A percentile compares a stretch with the other conserved stretches of the same genome.
Evolutionary conservation across 495 filamentous ascomycete genomes (phyloP).

Genomic region (Entonaema liquescens): DNA sequence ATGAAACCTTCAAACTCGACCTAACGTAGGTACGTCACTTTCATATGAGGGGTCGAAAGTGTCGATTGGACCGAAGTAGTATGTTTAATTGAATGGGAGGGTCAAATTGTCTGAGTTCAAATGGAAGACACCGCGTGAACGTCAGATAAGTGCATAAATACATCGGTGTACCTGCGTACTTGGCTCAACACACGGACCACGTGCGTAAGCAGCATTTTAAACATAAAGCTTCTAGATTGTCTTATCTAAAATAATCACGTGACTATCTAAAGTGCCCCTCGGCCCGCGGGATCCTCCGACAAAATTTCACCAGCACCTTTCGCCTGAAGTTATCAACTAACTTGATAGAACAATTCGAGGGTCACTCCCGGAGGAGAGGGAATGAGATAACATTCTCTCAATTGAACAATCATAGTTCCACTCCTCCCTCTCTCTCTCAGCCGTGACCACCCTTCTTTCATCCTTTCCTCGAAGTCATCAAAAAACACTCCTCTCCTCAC

Average conservation of each 20-base stretch:
- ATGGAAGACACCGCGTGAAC: neutral
- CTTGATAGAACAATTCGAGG: neutral
- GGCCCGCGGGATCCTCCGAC: constrained; percentile 34
- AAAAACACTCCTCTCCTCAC: neutral
- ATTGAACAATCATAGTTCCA: neutral
- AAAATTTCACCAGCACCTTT: constrained; percentile 14
- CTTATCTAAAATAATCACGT: constrained; percentile 12
- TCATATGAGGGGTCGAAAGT: constrained; percentile 27
- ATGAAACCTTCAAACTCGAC: constrained; percentile 33
- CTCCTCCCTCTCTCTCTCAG: constrained; percentile 1
- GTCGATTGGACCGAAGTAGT: constrained; percentile 19
- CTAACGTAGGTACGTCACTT: constrained; percentile 30
- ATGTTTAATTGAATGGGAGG: constrained; percentile 19
- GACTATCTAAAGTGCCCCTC: constrained; percentile 9
- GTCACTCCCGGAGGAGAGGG: constrained; percentile 5
- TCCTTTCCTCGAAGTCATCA: neutral
- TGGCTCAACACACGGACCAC: neutral
- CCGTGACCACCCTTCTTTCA: neutral
- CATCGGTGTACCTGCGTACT: neutral
- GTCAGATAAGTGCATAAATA: neutral
- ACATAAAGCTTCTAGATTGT: too few relatives aligned
- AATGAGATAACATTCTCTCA: constrained; percentile 1
- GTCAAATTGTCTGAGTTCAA: neutral
- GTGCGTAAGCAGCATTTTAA: neutral
- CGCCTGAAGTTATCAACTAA: neutral